Evolutionary conservation across 1,139 yeast species (phyloP).

Genomic region (Protomyces macrosporus): DNA sequence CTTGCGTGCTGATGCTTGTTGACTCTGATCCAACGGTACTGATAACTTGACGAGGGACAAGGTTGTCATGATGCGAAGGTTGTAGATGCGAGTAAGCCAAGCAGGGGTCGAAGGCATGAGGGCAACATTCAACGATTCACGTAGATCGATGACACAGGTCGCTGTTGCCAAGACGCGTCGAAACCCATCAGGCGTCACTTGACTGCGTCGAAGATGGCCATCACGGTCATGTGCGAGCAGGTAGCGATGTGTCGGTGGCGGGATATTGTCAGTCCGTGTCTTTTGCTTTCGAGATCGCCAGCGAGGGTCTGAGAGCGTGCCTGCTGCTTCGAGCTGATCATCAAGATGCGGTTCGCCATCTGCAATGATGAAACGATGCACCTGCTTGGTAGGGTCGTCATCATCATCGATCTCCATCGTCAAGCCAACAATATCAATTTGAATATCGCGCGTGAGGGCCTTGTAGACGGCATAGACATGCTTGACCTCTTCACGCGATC

Average conservation of each 20-base stretch:
- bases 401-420: not conserved
- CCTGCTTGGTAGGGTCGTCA: not conserved
- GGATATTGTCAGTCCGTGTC: not conserved
- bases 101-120: not conserved
- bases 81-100: not conserved
- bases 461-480: constrained; percentile 19
- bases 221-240: not conserved
- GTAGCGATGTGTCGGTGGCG: not conserved
- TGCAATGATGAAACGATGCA: no score
- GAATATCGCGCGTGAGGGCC: constrained; percentile 13
- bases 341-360: not conserved
- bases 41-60: not conserved
- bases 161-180: not conserved
- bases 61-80: not conserved
- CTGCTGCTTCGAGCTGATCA: not conserved
- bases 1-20: not conserved
- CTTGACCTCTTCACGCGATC: constrained; percentile 5
- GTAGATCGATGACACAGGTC: not conserved
- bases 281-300: not conserved
- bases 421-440: constrained; percentile 6
- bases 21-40: not conserved
- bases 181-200: not conserved
- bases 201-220: not conserved
- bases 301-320: not conserved
- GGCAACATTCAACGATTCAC: not conserved